phyloP scores from a whole-genome alignment of 2,329 filamentous ascomycete species.

The Colletotrichum viniferum region DNA sequence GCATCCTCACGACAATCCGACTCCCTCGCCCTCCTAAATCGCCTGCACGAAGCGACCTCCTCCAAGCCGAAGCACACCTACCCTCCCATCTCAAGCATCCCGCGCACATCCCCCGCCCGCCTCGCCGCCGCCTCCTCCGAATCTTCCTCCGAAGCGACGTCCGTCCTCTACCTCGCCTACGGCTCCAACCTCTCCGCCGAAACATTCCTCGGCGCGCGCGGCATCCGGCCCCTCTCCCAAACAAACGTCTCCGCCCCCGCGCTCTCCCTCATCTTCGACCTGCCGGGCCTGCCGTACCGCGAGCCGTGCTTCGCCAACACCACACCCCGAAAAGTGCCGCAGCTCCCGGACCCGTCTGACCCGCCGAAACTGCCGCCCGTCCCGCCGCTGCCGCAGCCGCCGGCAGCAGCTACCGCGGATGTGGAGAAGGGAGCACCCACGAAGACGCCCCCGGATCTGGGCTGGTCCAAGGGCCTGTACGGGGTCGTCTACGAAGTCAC shows the following conservation, averaged over 20 bases:
- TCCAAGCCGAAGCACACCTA: slow-evolving; percentile 22
- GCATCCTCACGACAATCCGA: not conserved
- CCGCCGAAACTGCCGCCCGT: slow-evolving; percentile 31
- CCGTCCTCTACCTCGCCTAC: slow-evolving; percentile 81
- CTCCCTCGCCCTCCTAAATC: not conserved
- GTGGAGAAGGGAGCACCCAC: not conserved
- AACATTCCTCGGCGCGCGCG: slow-evolving; percentile 79
- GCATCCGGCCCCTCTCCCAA: slow-evolving; percentile 80
- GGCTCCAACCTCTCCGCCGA: slow-evolving; percentile 85
- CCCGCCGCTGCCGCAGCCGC: slow-evolving; percentile 23
- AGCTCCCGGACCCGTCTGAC: slow-evolving; percentile 37
- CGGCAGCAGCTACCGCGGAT: not conserved
- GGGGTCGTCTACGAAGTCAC: slow-evolving; percentile 98
- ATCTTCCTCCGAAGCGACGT: slow-evolving; percentile 40
- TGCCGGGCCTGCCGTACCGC: slow-evolving; percentile 82
- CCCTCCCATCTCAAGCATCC: slow-evolving; percentile 35
- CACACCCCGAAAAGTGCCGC: slow-evolving; percentile 59
- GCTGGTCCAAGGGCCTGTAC: slow-evolving; percentile 82
- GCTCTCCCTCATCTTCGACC: slow-evolving; percentile 80
- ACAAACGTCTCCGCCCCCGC: slow-evolving; percentile 83
- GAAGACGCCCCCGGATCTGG: slow-evolving; percentile 5
- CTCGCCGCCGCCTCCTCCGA: slow-evolving; percentile 34
- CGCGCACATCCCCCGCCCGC: slow-evolving; percentile 39
- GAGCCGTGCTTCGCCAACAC: slow-evolving; percentile 95
- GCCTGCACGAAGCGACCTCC: not conserved